Evolutionary conservation across 225 moss, liverwort and hornwort species (phyloP).

Genomic region (Bryoerythrophyllum caledonicum): DNA sequence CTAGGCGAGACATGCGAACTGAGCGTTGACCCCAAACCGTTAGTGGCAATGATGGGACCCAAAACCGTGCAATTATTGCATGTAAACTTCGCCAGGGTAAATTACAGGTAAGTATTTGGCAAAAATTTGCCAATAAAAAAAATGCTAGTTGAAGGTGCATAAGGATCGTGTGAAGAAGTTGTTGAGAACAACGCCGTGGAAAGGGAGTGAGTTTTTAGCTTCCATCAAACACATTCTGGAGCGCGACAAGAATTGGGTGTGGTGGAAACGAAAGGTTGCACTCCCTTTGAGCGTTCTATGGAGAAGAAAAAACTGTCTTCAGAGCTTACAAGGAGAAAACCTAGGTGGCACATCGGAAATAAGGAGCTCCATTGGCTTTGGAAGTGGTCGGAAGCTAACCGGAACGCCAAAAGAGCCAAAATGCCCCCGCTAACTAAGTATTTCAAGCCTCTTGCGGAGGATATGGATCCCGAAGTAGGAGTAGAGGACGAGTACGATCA

Average conservation of each 20-base stretch:
- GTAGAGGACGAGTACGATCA: constrained; percentile 96
- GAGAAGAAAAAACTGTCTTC: constrained; percentile 40
- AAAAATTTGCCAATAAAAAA: too few relatives aligned
- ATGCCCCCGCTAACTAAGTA: constrained; percentile 85
- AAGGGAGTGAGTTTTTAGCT: constrained; percentile 86
- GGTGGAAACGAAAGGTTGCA: constrained; percentile 99
- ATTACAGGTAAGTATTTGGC: too few relatives aligned
- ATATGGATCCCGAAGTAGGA: constrained; percentile 94
- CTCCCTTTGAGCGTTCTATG: constrained; percentile 75
- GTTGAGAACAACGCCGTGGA: constrained; percentile 87
- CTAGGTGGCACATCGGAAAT: constrained; percentile 90
- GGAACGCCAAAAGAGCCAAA: constrained; percentile 71
- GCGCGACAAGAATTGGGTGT: constrained; percentile 97
- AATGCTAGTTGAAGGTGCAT: too few relatives aligned
- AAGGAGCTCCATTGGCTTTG: constrained; percentile 90
- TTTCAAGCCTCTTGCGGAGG: constrained; percentile 89
- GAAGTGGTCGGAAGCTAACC: constrained; percentile 97
- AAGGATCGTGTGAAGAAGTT: constrained; percentile 92
- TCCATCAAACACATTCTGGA: constrained; percentile 89
- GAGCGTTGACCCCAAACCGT: too few relatives aligned
- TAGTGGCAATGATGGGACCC: too few relatives aligned
- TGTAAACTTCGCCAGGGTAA: too few relatives aligned
- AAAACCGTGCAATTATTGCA: too few relatives aligned
- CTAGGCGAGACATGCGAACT: too few relatives aligned
- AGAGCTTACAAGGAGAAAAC: constrained; percentile 43